Base-by-base conservation (phyloP, 345 rosid genomes). In the Syzygium aqueum region DNA sequence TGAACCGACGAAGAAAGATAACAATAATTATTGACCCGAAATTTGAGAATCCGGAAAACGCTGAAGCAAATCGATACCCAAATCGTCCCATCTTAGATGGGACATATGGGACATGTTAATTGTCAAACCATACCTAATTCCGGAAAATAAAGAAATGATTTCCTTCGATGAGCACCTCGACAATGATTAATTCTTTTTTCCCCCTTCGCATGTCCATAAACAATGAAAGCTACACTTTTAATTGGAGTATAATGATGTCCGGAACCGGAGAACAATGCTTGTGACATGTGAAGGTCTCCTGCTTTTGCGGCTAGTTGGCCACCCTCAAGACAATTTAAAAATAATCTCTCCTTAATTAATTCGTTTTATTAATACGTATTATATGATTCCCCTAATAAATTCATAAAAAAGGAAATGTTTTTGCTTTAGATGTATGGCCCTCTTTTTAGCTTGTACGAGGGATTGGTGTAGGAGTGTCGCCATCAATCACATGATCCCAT, bases 231-330 rank as follows among this genome's bases (percentile, higher is more conserved):
- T 23, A 78, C 86, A 86, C 90, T 91, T 91, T 92, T 89, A 90
- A 89, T 92, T 89, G 90, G 84, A 67, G 89, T 85, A 88, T 89
- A 86, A 93, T 90, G 90, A 92, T 92, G 93, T 87, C 87, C 88
- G 27, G 80, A 85, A 90, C 22, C 87, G 88, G 88, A 89, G 91
- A 87, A 54, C 84, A 73, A 54, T 49, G 86, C 88, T 87, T 52
- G 86, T 56, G 80, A 86, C 95, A 92, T 91, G 94, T 92, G 95
- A 89, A 86, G 50, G 73, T 88, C 89, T 88, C 96, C 95, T 88
- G 90, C 94, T 93, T 94, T 92, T 92, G 89, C 94, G 95, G 92
- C 89, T 85, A 86, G 90, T 93, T 67, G 89, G 88, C 52, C 73
- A 63, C 87, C 86, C 27, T 27, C 73, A 27, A 40, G 51, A 25